Conservation (phyloP, 140 eudicot species). For the Bidens hawaiensis region DNA sequence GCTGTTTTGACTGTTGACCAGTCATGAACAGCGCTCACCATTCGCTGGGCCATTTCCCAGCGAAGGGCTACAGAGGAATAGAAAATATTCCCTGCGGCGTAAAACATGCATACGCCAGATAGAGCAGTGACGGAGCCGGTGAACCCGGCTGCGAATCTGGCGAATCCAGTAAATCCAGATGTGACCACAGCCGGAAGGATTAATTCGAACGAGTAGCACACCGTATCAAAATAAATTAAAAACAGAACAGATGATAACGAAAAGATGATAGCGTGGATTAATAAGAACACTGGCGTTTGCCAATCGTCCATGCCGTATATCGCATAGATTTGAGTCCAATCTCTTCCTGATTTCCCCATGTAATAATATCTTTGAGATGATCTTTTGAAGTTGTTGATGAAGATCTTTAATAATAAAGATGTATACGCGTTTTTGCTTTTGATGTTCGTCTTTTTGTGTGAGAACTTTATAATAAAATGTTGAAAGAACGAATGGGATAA, state of each 20-base stretch:
- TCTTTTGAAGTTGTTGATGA: constrained; percentile 12
- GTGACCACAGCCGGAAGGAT: constrained; percentile 42
- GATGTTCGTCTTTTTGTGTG: constrained; percentile 11
- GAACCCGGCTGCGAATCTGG: constrained; percentile 77
- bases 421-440: constrained; percentile 33
- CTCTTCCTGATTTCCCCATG: constrained; percentile 79
- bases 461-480: constrained; percentile 21
- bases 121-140: constrained; percentile 85
- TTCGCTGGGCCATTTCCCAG: constrained; percentile 84
- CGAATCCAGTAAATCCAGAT: constrained; percentile 52
- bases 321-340: constrained; percentile 97
- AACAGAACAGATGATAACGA: constrained; percentile 52
- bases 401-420: constrained; percentile 23
- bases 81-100: constrained; percentile 68
- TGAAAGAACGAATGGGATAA: constrained; percentile 23
- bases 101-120: constrained; percentile 72
- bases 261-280: constrained; percentile 62
- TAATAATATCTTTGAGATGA: constrained; percentile 16
- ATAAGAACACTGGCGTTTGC: constrained; percentile 69
- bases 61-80: constrained; percentile 87
- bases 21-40: constrained; percentile 56
- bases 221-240: constrained; percentile 57
- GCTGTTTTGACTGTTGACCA: constrained; percentile 83
- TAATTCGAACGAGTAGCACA: constrained; percentile 34
- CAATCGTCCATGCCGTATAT: constrained; percentile 93